phyloP scores from a whole-genome alignment of 805 yeast genomes.

The Nakazawaea populi region DNA sequence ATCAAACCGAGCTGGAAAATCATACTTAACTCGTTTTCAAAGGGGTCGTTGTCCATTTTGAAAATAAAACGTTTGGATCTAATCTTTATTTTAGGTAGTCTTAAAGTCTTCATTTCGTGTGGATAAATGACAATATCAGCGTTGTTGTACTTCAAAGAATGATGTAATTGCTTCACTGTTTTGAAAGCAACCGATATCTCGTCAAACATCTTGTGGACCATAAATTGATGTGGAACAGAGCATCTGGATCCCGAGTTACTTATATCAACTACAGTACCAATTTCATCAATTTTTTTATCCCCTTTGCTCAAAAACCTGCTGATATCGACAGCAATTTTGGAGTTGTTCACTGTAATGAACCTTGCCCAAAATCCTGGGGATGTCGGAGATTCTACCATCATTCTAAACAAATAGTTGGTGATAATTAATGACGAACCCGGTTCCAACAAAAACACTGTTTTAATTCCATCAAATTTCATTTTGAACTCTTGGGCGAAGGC shows the following conservation, averaged over 20 bases:
- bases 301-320: conserved; percentile 2
- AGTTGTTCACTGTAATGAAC: conserved; percentile 26
- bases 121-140: conserved; percentile 33
- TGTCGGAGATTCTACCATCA: conserved; percentile 49
- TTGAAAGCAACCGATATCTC: conserved; percentile 65
- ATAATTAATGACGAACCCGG: conserved; percentile 16
- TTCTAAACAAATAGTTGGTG: conserved; percentile 26
- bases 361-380: conserved; percentile 43
- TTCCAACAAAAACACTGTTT: conserved; percentile 16
- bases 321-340: conserved; percentile 6
- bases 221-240: conserved; percentile 65
- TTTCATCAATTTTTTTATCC: conserved; percentile 13
- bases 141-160: conserved; percentile 39
- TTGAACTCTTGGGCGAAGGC: conserved; percentile 44
- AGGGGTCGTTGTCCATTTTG: conserved; percentile 57
- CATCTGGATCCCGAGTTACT: conserved; percentile 37
- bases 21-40: conserved; percentile 54
- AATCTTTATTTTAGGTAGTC: conserved; percentile 37
- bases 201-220: conserved; percentile 76
- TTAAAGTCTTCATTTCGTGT: conserved; percentile 25
- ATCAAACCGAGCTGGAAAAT: conserved; percentile 51
- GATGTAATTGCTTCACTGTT: conserved; percentile 53
- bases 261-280: conserved; percentile 17
- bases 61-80: conserved; percentile 36
- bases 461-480: conserved; percentile 38